phyloP scores from a whole-genome alignment of 2,329 filamentous ascomycete genomes.

The Nothomitra cinnamomea region DNA sequence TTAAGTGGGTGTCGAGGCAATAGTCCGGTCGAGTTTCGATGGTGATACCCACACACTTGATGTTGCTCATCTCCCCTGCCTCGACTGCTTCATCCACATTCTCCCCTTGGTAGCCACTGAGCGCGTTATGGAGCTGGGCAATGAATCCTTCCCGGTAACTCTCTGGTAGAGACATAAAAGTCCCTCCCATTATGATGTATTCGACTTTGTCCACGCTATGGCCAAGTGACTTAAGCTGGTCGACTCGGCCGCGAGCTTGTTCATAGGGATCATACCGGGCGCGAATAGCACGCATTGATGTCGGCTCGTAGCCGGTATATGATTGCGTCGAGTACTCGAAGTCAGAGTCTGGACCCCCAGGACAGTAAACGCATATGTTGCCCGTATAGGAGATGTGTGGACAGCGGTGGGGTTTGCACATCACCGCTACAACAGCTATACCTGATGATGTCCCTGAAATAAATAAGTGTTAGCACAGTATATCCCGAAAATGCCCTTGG shows the following conservation, averaged over 20 bases:
- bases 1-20: slow-evolving; percentile 86
- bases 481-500: neutral
- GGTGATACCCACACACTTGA: slow-evolving; percentile 96
- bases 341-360: slow-evolving; percentile 90
- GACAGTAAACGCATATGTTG: slow-evolving; percentile 98
- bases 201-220: slow-evolving; percentile 98
- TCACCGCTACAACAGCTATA: slow-evolving; percentile 95
- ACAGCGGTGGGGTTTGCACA: slow-evolving; percentile 97
- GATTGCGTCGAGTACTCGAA: slow-evolving; percentile 99
- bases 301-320: slow-evolving; percentile 96
- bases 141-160: slow-evolving; percentile 89
- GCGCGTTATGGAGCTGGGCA: slow-evolving; percentile 85
- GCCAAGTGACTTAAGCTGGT: slow-evolving; percentile 87
- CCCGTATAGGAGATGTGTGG: slow-evolving; percentile 97
- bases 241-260: slow-evolving; percentile 85
- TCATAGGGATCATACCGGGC: slow-evolving; percentile 96
- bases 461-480: slow-evolving; percentile 7
- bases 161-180: slow-evolving; percentile 90
- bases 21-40: slow-evolving; percentile 97
- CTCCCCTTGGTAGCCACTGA: slow-evolving; percentile 86
- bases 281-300: slow-evolving; percentile 93
- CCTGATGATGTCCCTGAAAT: slow-evolving; percentile 72
- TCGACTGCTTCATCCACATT: slow-evolving; percentile 92
- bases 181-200: slow-evolving; percentile 99
- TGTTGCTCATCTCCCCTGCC: slow-evolving; percentile 88